Evolutionary conservation across 106 monocot species (phyloP), one percentile per base, ranked within the genome.

Genomic region (Apostasia shenzhenica): DNA sequence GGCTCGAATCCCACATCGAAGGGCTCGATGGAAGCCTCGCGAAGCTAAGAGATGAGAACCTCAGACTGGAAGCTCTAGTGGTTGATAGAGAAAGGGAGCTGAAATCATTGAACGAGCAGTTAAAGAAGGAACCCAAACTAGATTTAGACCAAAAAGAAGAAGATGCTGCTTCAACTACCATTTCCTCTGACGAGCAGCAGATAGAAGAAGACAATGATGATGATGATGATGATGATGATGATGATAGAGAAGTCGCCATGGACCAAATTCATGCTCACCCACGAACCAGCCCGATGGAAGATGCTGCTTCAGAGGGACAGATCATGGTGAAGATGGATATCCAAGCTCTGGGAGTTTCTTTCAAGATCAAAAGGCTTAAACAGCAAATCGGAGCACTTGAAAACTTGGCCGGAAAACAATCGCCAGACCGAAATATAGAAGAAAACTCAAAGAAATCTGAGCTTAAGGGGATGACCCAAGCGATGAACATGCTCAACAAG

Each of bases 351-450:
- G 86, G 86, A 45, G 76, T 91, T 26, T 83, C 86, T 44, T 91
- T 86, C 77, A 97, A 92, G 77, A 97, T 92, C 76, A 86, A 83
- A 71, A 82, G 95, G 74, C 73, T 92, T 72, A 86, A 81, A 43
- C 95, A 97, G 45, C 92, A 97, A 68, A 72, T 97, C 8, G 45
- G 77, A 5, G 76, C 85, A 48, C 82, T 89, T 0, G 89, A 92
- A 52, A 89, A 97, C 50, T 65, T 92, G 74, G 62, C 74, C 6
- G 80, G 45, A 56, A 40, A 41, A 51, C 76, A 77, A 61, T 68
- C 55, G 12, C 48, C 26, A 26, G 26, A 26, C 26, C 26, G 26
- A 26, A 26, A 26, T 73, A 11, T 51, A 60, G 56, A 5, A n/a
- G 45, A 12, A 63, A 39, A 41, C 9, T 14, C 37, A 41, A 59